phyloP scores from a whole-genome alignment of 352 stramenopile genomes.

The Phytopythium kandeliae region DNA sequence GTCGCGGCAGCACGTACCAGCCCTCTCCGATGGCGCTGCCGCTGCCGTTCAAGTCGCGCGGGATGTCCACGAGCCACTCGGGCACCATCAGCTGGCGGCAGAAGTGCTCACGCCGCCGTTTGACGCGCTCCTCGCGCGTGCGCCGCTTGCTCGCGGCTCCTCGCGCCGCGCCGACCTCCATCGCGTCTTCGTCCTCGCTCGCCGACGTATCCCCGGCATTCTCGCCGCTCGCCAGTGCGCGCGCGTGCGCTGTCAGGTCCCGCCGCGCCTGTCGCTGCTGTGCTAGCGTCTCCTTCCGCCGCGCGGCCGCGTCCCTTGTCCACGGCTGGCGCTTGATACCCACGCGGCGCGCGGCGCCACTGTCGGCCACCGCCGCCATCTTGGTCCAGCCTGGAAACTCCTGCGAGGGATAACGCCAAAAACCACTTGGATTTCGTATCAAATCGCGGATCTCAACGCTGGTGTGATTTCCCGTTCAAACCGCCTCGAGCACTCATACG shows the following conservation, averaged over 20 bases:
- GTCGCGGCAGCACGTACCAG: slow-evolving; percentile 90
- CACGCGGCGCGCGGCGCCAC: slow-evolving; percentile 25
- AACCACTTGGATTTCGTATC: too few species aligned
- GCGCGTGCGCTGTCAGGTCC: slow-evolving; percentile 75
- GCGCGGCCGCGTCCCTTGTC: slow-evolving; percentile 46
- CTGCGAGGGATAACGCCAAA: too few species aligned
- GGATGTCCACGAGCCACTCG: slow-evolving; percentile 89
- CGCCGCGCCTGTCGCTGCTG: slow-evolving; percentile 70
- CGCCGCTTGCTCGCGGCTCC: slow-evolving; percentile 31
- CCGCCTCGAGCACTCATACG: too few species aligned
- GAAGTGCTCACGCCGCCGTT: slow-evolving; percentile 68
- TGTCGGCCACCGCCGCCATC: background rate
- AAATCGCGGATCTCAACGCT: too few species aligned
- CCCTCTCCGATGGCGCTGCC: slow-evolving; percentile 61
- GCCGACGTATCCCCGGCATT: slow-evolving; percentile 19
- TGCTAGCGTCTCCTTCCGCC: slow-evolving; percentile 51
- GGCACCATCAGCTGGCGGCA: slow-evolving; percentile 79
- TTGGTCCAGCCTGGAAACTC: background rate
- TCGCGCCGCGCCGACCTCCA: slow-evolving; percentile 16
- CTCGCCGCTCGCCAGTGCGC: slow-evolving; percentile 40
- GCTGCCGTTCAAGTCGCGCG: slow-evolving; percentile 74
- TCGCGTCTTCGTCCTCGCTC: slow-evolving; percentile 18
- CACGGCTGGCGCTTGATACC: slow-evolving; percentile 65
- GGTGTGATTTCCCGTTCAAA: too few species aligned
- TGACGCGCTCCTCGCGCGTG: slow-evolving; percentile 74